Conservation (phyloP, 2,329 filamentous ascomycete genomes). For the Verticillium nubilum region DNA sequence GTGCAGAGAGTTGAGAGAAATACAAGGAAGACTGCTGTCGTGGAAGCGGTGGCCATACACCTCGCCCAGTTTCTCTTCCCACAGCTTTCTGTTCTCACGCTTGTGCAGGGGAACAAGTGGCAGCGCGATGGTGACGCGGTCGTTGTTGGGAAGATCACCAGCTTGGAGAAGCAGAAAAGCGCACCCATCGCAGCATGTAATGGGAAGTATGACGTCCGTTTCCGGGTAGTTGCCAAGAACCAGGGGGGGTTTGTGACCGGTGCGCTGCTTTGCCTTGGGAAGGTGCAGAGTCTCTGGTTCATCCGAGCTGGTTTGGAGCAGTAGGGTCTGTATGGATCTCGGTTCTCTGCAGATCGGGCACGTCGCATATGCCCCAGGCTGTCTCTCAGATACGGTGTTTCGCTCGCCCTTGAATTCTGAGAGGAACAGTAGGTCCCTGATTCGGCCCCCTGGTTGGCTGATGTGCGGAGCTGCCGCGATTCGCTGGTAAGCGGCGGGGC, state of each 20-base stretch:
- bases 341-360: neutral
- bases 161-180: neutral
- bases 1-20: neutral
- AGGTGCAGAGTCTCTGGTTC: neutral
- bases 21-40: neutral
- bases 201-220: conserved; percentile 1
- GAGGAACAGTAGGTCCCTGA: neutral
- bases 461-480: neutral
- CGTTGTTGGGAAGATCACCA: neutral
- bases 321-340: neutral
- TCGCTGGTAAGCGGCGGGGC: neutral
- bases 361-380: neutral
- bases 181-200: conserved; percentile 1
- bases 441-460: neutral
- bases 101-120: neutral
- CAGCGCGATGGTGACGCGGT: neutral
- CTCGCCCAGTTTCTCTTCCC: neutral
- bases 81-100: neutral
- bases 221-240: conserved; percentile 1
- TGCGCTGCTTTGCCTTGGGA: neutral
- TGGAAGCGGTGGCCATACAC: neutral
- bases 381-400: neutral
- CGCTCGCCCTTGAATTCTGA: neutral
- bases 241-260: neutral
- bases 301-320: neutral